phyloP scores from a whole-genome alignment of 2,329 filamentous ascomycete genomes.

The Claviceps sorghi region DNA sequence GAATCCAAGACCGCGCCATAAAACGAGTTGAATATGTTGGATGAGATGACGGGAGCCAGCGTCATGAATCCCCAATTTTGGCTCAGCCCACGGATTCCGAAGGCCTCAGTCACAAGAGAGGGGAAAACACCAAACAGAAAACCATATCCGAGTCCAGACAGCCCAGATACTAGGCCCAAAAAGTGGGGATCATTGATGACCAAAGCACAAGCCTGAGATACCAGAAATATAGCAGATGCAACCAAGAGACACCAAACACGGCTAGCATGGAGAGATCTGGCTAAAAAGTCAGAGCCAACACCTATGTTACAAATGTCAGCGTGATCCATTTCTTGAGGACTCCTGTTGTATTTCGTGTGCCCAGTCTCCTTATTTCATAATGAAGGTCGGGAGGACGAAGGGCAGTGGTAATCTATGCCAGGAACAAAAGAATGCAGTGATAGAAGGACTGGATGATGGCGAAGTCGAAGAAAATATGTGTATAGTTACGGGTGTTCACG shows the following conservation, averaged over 20 bases:
- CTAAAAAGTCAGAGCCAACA: slow-evolving; percentile 79
- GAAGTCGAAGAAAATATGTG: not conserved
- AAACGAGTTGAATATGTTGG: slow-evolving; percentile 83
- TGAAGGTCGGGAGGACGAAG: not conserved
- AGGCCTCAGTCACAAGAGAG: slow-evolving; percentile 75
- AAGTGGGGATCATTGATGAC: slow-evolving; percentile 62
- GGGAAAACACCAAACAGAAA: slow-evolving; percentile 91
- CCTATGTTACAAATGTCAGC: slow-evolving; percentile 28
- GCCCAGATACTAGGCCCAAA: slow-evolving; percentile 62
- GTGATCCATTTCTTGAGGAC: not conserved
- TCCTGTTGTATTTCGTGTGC: too few species aligned
- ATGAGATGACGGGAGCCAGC: slow-evolving; percentile 70
- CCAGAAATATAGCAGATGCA: slow-evolving; percentile 61
- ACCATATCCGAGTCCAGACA: slow-evolving; percentile 82
- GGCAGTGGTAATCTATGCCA: too few species aligned
- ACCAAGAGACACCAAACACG: slow-evolving; percentile 83
- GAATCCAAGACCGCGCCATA: slow-evolving; percentile 75
- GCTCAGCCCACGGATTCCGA: slow-evolving; percentile 75
- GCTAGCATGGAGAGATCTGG: slow-evolving; percentile 64
- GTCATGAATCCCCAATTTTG: slow-evolving; percentile 98
- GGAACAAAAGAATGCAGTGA: not conserved
- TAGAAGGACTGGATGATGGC: not conserved
- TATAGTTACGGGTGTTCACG: not conserved
- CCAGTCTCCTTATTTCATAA: not conserved
- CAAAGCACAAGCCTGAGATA: slow-evolving; percentile 65